A percentile compares a stretch with the other conserved stretches of the same genome.
Conservation (phyloP, 257 asterid genomes). For the Solanum tarapatanum region DNA sequence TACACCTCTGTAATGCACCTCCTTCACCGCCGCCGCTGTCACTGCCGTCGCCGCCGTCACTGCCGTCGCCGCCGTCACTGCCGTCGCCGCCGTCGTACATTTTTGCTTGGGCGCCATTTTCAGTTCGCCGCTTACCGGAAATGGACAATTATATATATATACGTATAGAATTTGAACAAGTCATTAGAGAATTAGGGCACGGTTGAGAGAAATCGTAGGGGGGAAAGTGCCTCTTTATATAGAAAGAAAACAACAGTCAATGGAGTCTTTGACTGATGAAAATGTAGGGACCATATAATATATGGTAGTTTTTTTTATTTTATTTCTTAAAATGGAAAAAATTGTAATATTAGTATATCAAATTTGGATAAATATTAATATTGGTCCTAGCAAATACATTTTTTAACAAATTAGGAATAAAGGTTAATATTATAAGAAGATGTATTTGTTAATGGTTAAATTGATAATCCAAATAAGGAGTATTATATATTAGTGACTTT, state of each 20-base stretch:
- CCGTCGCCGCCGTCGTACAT: not conserved
- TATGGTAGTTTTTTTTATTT: not conserved
- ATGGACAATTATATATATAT: not conserved
- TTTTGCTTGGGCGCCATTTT: not conserved
- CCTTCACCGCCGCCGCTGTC: not conserved
- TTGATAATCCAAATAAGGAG: too few species aligned
- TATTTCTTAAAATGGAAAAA: not conserved
- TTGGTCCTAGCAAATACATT: not conserved
- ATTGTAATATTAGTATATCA: not conserved
- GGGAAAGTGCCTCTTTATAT: not conserved
- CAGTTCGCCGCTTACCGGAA: not conserved
- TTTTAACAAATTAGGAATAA: not conserved
- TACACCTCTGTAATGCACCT: conserved; percentile 1
- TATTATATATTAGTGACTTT: too few species aligned
- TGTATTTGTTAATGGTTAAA: too few species aligned
- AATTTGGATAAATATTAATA: not conserved
- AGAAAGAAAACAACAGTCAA: not conserved
- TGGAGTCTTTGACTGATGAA: not conserved
- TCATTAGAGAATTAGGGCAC: not conserved
- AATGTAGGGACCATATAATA: not conserved
- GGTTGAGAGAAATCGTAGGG: not conserved
- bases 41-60: not conserved
- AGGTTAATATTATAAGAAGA: too few species aligned
- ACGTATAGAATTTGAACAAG: not conserved
- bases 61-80: not conserved